Evolutionary conservation across 176 grass and related monocot species (phyloP).

Genomic region (Ananas comosus): DNA sequence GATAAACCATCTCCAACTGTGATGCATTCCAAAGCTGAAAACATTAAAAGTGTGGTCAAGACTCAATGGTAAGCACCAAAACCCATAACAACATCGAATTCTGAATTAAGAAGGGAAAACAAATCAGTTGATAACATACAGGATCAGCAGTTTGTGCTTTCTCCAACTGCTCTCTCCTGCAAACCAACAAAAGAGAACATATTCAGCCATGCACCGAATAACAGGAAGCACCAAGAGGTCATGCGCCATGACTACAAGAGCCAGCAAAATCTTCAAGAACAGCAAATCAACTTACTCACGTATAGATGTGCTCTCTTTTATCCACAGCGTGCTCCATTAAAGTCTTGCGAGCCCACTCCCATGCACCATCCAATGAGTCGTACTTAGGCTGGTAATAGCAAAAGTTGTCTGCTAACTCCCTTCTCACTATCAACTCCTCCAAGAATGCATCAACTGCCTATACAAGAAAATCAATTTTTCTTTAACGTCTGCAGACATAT

Average conservation of each 20-base stretch:
- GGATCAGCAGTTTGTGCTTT: slow-evolving; percentile 80
- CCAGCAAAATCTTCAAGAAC: background rate
- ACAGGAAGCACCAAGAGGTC: background rate
- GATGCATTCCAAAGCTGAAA: slow-evolving; percentile 97
- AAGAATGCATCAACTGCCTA: slow-evolving; percentile 85
- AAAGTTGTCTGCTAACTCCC: slow-evolving; percentile 93
- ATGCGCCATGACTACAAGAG: background rate
- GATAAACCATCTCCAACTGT: slow-evolving; percentile 77
- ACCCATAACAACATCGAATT: slow-evolving; percentile 16
- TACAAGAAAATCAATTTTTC: background rate
- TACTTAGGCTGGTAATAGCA: slow-evolving; percentile 89
- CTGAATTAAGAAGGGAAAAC: background rate
- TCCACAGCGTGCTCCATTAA: slow-evolving; percentile 60
- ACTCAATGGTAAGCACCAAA: background rate
- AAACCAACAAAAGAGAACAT: slow-evolving; percentile 6
- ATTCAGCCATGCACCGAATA: background rate
- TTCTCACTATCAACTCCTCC: slow-evolving; percentile 88
- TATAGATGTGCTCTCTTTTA: slow-evolving; percentile 81
- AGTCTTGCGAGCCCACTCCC: slow-evolving; percentile 88
- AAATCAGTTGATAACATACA: slow-evolving; percentile 37
- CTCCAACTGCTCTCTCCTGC: slow-evolving; percentile 78
- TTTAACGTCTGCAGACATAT: too few species aligned
- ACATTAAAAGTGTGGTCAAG: background rate
- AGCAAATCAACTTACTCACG: slow-evolving; percentile 31
- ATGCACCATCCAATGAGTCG: slow-evolving; percentile 72